Conservation (phyloP, 345 rosid species). For the Hibiscus tridactylites region DNA sequence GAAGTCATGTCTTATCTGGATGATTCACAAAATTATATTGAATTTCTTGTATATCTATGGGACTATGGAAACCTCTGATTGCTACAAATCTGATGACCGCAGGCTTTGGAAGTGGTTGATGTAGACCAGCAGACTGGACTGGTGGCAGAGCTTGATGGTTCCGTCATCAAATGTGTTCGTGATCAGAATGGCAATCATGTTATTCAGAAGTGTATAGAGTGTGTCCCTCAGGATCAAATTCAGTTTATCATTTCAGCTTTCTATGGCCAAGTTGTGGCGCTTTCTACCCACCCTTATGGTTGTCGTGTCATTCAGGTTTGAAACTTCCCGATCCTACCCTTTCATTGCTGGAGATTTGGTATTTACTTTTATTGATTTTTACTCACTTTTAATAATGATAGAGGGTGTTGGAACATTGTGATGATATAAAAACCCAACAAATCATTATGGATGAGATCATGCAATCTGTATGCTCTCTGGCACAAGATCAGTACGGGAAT, state of each 20-base stretch:
- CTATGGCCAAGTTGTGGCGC: conserved; percentile 72
- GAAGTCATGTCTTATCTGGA: not conserved
- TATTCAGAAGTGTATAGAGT: conserved; percentile 90
- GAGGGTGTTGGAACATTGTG: conserved; percentile 89
- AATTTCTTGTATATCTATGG: not conserved
- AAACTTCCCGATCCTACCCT: not conserved
- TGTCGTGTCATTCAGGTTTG: conserved; percentile 93
- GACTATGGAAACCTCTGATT: conserved; percentile 10
- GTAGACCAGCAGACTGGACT: conserved; percentile 62
- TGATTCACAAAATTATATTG: not conserved
- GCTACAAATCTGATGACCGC: conserved; percentile 16
- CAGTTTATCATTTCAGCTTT: conserved; percentile 83
- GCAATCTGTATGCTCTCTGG: conserved; percentile 63
- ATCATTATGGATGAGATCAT: conserved; percentile 82
- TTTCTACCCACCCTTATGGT: conserved; percentile 97
- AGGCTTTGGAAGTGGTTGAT: conserved; percentile 90
- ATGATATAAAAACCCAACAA: conserved; percentile 51
- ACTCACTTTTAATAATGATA: conserved; percentile 20
- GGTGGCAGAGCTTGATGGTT: conserved; percentile 87
- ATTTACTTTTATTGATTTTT: conserved; percentile 9
- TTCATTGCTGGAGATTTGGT: not conserved
- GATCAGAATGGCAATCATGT: conserved; percentile 99
- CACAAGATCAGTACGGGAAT: conserved; percentile 94
- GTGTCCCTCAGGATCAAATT: conserved; percentile 72
- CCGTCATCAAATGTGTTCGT: conserved; percentile 79